Percentiles rank a stretch among this genome's conserved stretches.
These are phyloP conservation scores for Primulina eburnea DNA, from an alignment of 257 asterid genomes.

Conservation along the genomic window DNA sequence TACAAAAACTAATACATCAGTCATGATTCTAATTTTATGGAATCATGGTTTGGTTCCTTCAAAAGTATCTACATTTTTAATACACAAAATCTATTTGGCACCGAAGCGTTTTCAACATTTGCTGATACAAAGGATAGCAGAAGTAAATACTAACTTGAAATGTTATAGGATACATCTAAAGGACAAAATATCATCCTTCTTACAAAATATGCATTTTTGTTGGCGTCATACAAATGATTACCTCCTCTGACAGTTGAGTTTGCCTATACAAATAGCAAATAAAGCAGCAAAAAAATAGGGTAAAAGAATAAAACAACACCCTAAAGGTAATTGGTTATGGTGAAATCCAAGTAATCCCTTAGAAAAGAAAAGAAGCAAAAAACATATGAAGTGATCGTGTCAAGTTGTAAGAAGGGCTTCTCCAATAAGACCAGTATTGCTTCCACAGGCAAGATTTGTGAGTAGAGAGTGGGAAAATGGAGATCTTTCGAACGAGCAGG, in stretches of 20 bases:
- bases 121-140: not conserved
- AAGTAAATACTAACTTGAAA: too few species aligned
- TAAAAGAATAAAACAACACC: slow-evolving; percentile 39
- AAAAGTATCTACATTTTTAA: too few species aligned
- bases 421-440: slow-evolving; percentile 63
- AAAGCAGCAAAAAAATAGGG: slow-evolving; percentile 41
- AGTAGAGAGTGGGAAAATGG: slow-evolving; percentile 41
- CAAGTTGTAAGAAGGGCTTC: slow-evolving; percentile 65
- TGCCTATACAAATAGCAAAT: slow-evolving; percentile 36
- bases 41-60: too few species aligned
- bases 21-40: too few species aligned
- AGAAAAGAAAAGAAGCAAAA: slow-evolving; percentile 34
- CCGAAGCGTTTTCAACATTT: not conserved
- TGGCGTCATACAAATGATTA: slow-evolving; percentile 12
- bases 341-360: slow-evolving; percentile 43
- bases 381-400: slow-evolving; percentile 39
- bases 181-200: not conserved
- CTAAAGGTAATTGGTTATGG: slow-evolving; percentile 40
- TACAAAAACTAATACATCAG: too few species aligned
- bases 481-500: slow-evolving; percentile 40
- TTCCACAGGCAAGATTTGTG: slow-evolving; percentile 65
- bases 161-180: not conserved
- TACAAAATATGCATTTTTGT: not conserved
- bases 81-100: too few species aligned
- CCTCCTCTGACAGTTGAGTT: slow-evolving; percentile 43